Conservation (phyloP, 2,329 filamentous ascomycete species). For the Cladobotryum protrusum region DNA sequence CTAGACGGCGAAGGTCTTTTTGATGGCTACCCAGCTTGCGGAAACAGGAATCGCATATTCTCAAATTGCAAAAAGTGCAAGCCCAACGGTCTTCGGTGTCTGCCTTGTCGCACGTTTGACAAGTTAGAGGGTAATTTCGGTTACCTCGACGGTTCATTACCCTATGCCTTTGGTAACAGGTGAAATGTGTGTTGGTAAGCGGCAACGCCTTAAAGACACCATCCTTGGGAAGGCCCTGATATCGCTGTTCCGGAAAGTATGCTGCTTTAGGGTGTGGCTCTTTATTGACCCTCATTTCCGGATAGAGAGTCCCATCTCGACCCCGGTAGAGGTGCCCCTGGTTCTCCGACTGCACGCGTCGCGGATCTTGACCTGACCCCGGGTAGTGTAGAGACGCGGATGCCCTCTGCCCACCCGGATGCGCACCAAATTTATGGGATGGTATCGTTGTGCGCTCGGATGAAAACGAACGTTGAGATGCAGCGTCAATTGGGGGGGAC, state of each 20-base stretch:
- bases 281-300: conserved; percentile 32
- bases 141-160: conserved; percentile 45
- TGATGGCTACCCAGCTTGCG: conserved; percentile 35
- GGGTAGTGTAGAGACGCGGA: conserved; percentile 19
- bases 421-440: conserved; percentile 27
- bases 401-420: conserved; percentile 15
- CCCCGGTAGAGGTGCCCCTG: conserved; percentile 30
- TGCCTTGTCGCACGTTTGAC: conserved; percentile 44
- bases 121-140: conserved; percentile 44
- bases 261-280: conserved; percentile 30
- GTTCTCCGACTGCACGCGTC: conserved; percentile 28
- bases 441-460: conserved; percentile 22
- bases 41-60: conserved; percentile 45
- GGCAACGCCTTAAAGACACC: conserved; percentile 37
- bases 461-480: conserved; percentile 14
- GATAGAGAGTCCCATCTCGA: conserved; percentile 35
- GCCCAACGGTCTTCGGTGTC: conserved; percentile 40
- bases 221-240: conserved; percentile 23
- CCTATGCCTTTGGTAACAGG: conserved; percentile 43
- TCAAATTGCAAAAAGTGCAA: conserved; percentile 46
- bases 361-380: conserved; percentile 22
- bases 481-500: conserved; percentile 17
- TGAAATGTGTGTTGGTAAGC: conserved; percentile 38
- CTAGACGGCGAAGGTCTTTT: conserved; percentile 37
- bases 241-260: conserved; percentile 32